Evolutionary conservation across 371 early-diverging fungal genomes (phyloP), one percentile per base, ranked within the genome.

Genomic region (Apophysomyces trapeziformis): DNA sequence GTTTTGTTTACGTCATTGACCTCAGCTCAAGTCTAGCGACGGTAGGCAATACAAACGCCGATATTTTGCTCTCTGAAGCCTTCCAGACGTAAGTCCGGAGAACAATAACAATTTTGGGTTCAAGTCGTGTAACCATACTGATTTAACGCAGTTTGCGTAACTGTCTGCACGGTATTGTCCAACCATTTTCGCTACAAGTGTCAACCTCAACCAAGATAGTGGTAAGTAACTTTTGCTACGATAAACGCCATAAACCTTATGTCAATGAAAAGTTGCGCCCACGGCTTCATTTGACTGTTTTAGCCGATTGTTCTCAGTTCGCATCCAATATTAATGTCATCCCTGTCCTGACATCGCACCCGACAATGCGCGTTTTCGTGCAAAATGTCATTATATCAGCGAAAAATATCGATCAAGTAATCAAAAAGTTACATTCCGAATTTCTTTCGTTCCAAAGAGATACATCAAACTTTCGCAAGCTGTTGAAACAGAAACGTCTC

Each of bases 1-100:
- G 90, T 0, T 64, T 91, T 18, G 90, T 91, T 0, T 88, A 92
- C 67, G 76, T 92, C n/a, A 79, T 93, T 37, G 94, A 93, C 68
- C 79, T 90, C 14, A 87, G 86, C 13, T 87, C 92, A 2, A 90
- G 90, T 65, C 81, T 93, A 66, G 84, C 90, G 13, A 88, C 89
- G 1, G 88, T 91, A 2, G 91, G 91, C 66, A 77, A 84, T 50
- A 79, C 75, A 12, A 83, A 77, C 21, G 78, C 76, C 38, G 82
- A 83, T 58, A 83, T 88, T 32, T 68, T 88, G 13, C 70, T 88
- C 66, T 78, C 80, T 12, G 81, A 87, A 60, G 87, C 84, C 13
- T 84, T 83, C 71, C 78, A 85, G 68, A 82, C 84, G 88, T 87
- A 74, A 71, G 61, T 67, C 14, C 26, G 36, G 46, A 11, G 38